phyloP scores from a whole-genome alignment of 2,329 filamentous ascomycete species.

The Fusarium sp. region DNA sequence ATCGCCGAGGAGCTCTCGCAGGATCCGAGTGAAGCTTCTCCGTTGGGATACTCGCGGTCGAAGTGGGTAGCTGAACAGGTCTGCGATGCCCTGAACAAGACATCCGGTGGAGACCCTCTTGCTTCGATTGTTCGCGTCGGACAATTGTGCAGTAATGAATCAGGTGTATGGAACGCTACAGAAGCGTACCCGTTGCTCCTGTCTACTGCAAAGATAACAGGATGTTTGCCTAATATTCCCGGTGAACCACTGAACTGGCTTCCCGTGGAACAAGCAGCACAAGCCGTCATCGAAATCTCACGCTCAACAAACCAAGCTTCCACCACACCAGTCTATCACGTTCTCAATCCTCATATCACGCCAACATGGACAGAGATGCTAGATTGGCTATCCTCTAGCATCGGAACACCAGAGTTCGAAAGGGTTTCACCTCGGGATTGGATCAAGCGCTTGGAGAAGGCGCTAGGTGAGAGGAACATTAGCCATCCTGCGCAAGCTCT shows the following conservation, averaged over 20 bases:
- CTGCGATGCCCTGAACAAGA: slow-evolving; percentile 38
- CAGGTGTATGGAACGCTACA: slow-evolving; percentile 62
- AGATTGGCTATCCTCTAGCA: slow-evolving; percentile 25
- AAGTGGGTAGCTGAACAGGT: slow-evolving; percentile 56
- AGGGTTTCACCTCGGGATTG: slow-evolving; percentile 23
- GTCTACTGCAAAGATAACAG: slow-evolving; percentile 56
- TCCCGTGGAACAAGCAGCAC: slow-evolving; percentile 58
- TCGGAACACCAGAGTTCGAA: not conserved
- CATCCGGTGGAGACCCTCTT: not conserved
- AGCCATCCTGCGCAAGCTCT: slow-evolving; percentile 41
- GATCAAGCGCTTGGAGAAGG: slow-evolving; percentile 30
- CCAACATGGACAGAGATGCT: slow-evolving; percentile 40
- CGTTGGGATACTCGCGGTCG: slow-evolving; percentile 58
- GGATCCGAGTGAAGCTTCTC: slow-evolving; percentile 40
- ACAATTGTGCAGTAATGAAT: slow-evolving; percentile 60
- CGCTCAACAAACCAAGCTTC: not conserved
- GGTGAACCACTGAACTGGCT: slow-evolving; percentile 58
- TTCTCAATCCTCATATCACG: slow-evolving; percentile 35
- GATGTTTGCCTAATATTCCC: slow-evolving; percentile 42
- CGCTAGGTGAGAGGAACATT: not conserved
- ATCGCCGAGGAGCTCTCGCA: slow-evolving; percentile 49
- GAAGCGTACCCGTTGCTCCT: slow-evolving; percentile 66
- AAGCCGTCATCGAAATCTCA: slow-evolving; percentile 53
- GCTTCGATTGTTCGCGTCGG: slow-evolving; percentile 58
- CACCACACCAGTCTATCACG: slow-evolving; percentile 32